phyloP scores from a whole-genome alignment of 225 moss, liverwort and hornwort genomes.

The Antitrichia curtipendula region DNA sequence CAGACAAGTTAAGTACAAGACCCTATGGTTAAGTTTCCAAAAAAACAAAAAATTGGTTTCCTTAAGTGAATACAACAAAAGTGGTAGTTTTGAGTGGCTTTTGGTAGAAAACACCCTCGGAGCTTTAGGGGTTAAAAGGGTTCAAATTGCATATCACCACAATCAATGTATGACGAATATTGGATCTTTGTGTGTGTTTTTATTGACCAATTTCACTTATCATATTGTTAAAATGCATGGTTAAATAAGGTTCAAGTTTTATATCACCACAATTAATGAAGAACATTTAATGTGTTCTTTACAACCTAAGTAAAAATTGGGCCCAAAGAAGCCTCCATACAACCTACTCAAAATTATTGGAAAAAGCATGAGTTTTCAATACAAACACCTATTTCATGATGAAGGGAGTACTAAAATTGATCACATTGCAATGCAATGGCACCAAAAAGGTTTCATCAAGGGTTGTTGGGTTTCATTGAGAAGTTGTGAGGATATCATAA shows the following conservation, averaged over 20 bases:
- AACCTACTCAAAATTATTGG: rapidly evolving
- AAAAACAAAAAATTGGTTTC: too few relatives aligned
- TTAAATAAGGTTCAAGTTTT: neutral
- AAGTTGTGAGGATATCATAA: neutral
- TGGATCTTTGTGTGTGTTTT: neutral
- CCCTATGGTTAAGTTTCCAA: too few relatives aligned
- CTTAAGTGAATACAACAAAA: too few relatives aligned
- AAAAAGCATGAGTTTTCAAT: neutral
- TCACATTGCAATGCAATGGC: too few relatives aligned
- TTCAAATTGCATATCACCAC: neutral
- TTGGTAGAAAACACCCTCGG: too few relatives aligned
- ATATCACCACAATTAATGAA: neutral
- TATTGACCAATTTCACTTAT: neutral
- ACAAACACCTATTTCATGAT: rapidly evolving
- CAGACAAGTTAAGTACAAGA: too few relatives aligned
- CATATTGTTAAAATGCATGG: neutral
- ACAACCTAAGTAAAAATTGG: neutral
- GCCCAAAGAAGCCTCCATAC: rapidly evolving
- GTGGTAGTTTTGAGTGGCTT: too few relatives aligned
- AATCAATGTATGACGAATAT: neutral
- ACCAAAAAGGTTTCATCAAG: rapidly evolving
- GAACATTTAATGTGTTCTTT: neutral
- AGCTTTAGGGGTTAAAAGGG: too few relatives aligned
- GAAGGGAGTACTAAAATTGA: neutral
- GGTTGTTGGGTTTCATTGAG: neutral